A percentile compares a stretch with the other conserved stretches of the same genome.
phyloP scores from a whole-genome alignment of 176 grass and related monocot species.

The Hordeum vulgare region DNA sequence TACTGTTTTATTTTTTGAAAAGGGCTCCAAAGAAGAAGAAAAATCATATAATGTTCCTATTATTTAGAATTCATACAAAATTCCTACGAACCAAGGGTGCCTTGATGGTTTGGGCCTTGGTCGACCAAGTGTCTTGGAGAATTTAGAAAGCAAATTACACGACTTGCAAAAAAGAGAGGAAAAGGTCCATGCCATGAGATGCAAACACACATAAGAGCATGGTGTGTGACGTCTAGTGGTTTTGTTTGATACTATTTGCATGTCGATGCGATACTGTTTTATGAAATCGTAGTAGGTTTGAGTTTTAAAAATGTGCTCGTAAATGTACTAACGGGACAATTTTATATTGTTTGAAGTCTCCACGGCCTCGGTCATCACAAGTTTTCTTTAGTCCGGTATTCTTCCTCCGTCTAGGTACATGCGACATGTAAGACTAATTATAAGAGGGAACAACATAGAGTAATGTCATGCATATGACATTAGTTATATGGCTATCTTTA shows the following conservation, averaged over 20 bases:
- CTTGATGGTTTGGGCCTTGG: neutral
- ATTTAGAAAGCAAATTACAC: neutral
- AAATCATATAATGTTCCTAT: too few species aligned
- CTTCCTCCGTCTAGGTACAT: too few species aligned
- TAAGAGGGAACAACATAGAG: too few species aligned
- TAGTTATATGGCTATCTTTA: too few species aligned
- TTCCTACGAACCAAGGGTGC: too few species aligned
- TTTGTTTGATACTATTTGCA: conserved; percentile 1
- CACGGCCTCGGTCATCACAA: conserved; percentile 30
- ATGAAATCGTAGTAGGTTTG: neutral
- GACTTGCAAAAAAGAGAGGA: neutral
- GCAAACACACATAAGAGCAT: neutral
- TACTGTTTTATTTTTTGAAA: too few species aligned
- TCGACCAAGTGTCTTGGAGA: neutral
- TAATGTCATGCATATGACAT: too few species aligned
- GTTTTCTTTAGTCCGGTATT: conserved; percentile 10
- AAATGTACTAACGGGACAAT: neutral
- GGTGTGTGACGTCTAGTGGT: neutral
- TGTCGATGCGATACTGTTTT: neutral
- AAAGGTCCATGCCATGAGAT: neutral
- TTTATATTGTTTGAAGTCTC: neutral
- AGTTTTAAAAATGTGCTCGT: neutral
- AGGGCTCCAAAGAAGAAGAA: too few species aligned
- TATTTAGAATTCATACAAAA: too few species aligned
- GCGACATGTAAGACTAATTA: too few species aligned